Evolutionary conservation across 2,329 filamentous ascomycete genomes (phyloP), one percentile per base, ranked within the genome.

Genomic region (Penicillium sp.): DNA sequence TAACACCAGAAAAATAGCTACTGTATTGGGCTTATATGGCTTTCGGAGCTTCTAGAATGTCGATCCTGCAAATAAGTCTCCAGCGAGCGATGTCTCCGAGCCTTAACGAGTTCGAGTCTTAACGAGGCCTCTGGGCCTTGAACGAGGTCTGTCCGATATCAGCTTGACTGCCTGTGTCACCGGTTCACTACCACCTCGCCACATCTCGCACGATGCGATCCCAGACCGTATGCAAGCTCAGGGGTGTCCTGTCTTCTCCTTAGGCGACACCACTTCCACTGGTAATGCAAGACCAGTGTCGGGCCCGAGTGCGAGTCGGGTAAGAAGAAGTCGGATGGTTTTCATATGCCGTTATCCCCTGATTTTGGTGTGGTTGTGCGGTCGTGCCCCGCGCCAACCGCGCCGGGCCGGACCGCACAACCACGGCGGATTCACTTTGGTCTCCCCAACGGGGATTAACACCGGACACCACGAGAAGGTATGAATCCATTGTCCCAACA

Each of bases 261-360:
- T 58, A 58, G 46, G 53, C 46, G 49, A 56, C 42, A 58, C 42
- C 42, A 58, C 46, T 55, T n/a, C n/a, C n/a, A 56, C 56, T 54
- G 43, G 50, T 52, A 49, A 22, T 51, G 43, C 48, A 59, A 56
- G 56, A 54, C 56, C 31, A 59, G 43, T 6, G 56, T 33, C 29
- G 43, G 56, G 53, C 53, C 42, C 42, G 53, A 56, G 49, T 27
- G 26, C 26, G 26, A 27, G 26, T 27, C 26, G 26, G 26, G 26
- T 27, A 27, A 27, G 26, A 27, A 27, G 26, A 27, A 27, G 26
- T 27, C 26, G 26, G 26, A 27, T 27, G 26, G 26, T 27, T 27
- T 27, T 27, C 26, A 27, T 27, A 27, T 27, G 26, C 26, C 26
- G 26, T 27, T 27, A 5, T 27, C 26, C 26, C 26, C 26, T 27